Evolutionary conservation across 257 asterid species (phyloP).

Genomic region (Scutellaria galericulata): DNA sequence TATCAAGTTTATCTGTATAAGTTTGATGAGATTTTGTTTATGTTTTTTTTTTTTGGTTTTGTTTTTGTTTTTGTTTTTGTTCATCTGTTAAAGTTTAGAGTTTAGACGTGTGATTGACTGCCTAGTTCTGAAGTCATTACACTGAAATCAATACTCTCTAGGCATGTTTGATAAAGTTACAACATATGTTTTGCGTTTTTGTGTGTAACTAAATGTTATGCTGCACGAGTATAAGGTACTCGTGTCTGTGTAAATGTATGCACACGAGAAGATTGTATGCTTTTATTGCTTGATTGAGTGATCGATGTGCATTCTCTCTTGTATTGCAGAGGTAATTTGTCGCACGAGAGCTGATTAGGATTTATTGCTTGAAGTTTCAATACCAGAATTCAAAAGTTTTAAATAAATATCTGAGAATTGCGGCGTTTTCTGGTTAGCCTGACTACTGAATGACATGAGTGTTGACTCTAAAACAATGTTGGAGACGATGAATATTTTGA

Average conservation of each 20-base stretch:
- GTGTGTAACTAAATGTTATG: conserved; percentile 5
- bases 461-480: conserved; percentile 49
- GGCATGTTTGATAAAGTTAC: conserved; percentile 11
- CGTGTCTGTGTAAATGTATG: conserved; percentile 7
- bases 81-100: background rate
- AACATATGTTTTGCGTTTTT: background rate
- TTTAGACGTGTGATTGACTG: conserved; percentile 3
- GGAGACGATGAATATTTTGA: conserved; percentile 37
- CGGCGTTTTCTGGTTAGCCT: conserved; percentile 29
- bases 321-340: conserved; percentile 37
- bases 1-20: background rate
- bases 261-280: background rate
- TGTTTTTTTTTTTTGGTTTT: background rate
- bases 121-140: background rate
- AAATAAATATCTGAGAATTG: conserved; percentile 20
- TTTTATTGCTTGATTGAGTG: conserved; percentile 8
- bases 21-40: conserved; percentile 4
- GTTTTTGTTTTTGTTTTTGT: background rate
- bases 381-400: conserved; percentile 21
- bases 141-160: conserved; percentile 1
- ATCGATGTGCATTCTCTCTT: conserved; percentile 19
- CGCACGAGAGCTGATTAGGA: conserved; percentile 30
- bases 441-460: conserved; percentile 47
- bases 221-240: background rate
- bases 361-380: conserved; percentile 34